A percentile compares a stretch with the other conserved stretches of the same genome.
phyloP scores from a whole-genome alignment of 305 asterid species.

The Rubia tinctorum region DNA sequence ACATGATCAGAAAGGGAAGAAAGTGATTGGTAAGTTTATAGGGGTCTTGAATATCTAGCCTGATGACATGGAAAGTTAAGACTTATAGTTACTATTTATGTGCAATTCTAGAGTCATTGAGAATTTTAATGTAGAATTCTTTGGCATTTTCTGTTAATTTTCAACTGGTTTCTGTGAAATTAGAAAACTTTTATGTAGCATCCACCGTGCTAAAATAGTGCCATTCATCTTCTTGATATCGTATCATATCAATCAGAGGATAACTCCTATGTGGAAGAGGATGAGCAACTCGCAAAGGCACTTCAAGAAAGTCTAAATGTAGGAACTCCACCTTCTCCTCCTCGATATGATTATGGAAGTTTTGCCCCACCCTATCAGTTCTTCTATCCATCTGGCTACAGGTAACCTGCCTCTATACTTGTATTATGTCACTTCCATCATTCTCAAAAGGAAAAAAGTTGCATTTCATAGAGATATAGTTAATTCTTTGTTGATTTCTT shows the following conservation, averaged over 20 bases:
- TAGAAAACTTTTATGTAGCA: not conserved
- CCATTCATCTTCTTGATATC: slow-evolving; percentile 6
- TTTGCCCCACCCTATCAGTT: slow-evolving; percentile 47
- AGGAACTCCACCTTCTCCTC: slow-evolving; percentile 62
- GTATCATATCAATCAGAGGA: slow-evolving; percentile 37
- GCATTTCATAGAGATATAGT: not conserved
- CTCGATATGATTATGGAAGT: slow-evolving; percentile 63
- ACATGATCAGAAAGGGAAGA: slow-evolving; percentile 70
- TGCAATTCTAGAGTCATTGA: not conserved
- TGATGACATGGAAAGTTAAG: slow-evolving; percentile 1
- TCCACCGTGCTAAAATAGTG: not conserved
- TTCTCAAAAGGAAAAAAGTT: not conserved
- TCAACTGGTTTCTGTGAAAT: not conserved
- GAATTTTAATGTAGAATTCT: not conserved
- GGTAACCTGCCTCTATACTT: slow-evolving; percentile 40
- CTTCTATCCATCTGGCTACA: slow-evolving; percentile 53
- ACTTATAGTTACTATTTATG: not conserved
- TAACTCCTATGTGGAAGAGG: slow-evolving; percentile 73
- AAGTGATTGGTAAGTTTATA: slow-evolving; percentile 58
- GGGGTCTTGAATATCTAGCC: slow-evolving; percentile 7
- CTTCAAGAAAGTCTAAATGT: slow-evolving; percentile 79
- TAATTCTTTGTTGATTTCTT: not conserved
- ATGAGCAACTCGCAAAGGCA: slow-evolving; percentile 89
- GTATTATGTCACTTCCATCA: too few relatives aligned
- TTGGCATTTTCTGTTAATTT: not conserved